These are phyloP conservation scores for Diplodia corticola DNA, from an alignment of 2,329 filamentous ascomycete species.

Conservation along the genomic window DNA sequence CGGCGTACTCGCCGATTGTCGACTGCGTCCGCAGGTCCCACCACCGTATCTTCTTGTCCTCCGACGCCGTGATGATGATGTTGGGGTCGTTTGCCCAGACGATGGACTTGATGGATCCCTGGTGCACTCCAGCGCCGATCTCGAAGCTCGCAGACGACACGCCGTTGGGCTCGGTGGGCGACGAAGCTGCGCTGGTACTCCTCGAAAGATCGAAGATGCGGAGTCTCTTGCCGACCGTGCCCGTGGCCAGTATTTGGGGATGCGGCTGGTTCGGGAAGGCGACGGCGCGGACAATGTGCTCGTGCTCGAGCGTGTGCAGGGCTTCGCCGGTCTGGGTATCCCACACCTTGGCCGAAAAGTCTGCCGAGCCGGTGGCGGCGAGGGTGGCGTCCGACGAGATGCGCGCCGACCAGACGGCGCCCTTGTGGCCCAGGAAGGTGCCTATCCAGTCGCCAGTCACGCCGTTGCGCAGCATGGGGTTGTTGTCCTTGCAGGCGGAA, in stretches of 20 bases:
- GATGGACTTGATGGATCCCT: constrained; percentile 90
- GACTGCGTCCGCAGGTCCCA: constrained; percentile 80
- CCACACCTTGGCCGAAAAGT: constrained; percentile 97
- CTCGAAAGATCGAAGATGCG: constrained; percentile 85
- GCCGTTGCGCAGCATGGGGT: constrained; percentile 96
- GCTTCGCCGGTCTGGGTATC: constrained; percentile 93
- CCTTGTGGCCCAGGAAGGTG: constrained; percentile 97
- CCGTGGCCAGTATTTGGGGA: constrained; percentile 82
- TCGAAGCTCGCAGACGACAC: constrained; percentile 71
- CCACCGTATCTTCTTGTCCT: constrained; percentile 91
- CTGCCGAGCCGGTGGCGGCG: constrained; percentile 90
- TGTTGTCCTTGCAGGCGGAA: constrained; percentile 96
- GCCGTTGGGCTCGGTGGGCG: constrained; percentile 30
- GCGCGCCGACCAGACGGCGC: constrained; percentile 93
- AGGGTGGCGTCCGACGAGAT: constrained; percentile 84
- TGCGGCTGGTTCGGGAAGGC: constrained; percentile 76
- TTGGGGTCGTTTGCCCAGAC: constrained; percentile 91
- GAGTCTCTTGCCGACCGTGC: constrained; percentile 94
- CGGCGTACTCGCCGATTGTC: constrained; percentile 71
- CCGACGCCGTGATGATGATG: constrained; percentile 83
- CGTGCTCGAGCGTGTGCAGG: constrained; percentile 81
- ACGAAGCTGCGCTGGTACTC: constrained; percentile 40
- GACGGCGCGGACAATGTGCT: constrained; percentile 92
- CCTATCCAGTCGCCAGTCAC: constrained; percentile 97
- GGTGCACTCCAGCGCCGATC: constrained; percentile 81